Base-by-base conservation (phyloP, 1,284 basidiomycete species). In the Abortiporus biennis region DNA sequence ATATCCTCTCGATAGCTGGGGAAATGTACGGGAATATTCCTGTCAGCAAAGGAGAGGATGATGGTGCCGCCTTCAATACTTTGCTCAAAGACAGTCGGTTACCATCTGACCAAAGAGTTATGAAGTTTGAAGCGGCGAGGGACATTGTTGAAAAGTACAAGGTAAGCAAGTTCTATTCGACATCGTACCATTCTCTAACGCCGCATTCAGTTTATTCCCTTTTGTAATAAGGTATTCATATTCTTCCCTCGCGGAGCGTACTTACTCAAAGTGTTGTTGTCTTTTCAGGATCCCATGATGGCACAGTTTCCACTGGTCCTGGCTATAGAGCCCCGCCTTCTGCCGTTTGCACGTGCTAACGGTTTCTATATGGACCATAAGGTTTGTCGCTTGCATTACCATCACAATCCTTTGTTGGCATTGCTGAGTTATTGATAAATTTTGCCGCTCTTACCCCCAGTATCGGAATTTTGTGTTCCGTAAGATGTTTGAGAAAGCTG, bases 401-500 rank as follows among this genome's bases (percentile, higher is more conserved):
- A 8, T 29, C 8, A 9, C n/a, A 9, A 9, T n/a, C 27, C 27
- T 9, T 29, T 29, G 8, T 29, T 29, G 27, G 9, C 27, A n/a
- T 8, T 8, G 27, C 27, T 8, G n/a, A n/a, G 27, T n/a, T 9
- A 29, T n/a, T 29, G 9, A 29, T 29, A 29, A 46, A 25, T 40
- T 40, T 41, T 38, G 40, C 38, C 25, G n/a, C n/a, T 29, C 27
- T 29, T 22, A 33, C 41, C 23, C 31, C 27, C 50, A 86, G 83
- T 85, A 87, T 56, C 81, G 83, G 36, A 79, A 87, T 56, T 87
- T 85, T 51, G 76, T 87, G 9, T 86, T 86, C 56, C 80, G 84
- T 42, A 85, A 85, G 59, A 85, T 87, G 75, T 86, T 87, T 51
- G 83, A 85, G 60, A 74, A 76, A 45, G 68, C 72, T 31, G 56